Percentiles rank a stretch among this genome's conserved stretches.
phyloP scores from a whole-genome alignment of 306 rosid genomes.

The Quercus ilex region DNA sequence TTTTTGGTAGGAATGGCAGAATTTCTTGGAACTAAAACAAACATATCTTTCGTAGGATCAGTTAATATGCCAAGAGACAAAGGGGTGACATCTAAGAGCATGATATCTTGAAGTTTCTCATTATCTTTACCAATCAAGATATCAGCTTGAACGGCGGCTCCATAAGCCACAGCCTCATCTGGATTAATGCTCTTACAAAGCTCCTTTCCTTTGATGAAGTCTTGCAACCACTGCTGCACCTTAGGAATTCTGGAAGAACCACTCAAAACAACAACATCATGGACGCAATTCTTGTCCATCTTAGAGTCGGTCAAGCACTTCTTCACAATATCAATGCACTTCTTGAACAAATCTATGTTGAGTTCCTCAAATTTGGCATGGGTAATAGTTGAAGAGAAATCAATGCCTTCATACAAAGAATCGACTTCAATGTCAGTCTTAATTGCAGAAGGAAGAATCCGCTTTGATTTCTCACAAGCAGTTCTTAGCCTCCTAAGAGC shows the following conservation, averaged over 20 bases:
- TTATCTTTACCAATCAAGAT: no score
- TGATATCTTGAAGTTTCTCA: no score
- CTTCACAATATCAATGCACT: no score
- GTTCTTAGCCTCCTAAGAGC: background rate
- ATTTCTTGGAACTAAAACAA: no score
- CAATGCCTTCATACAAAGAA: background rate
- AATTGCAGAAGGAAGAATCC: background rate
- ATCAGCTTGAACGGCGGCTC: background rate
- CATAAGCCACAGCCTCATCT: slow-evolving; percentile 25
- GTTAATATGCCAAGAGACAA: no score
- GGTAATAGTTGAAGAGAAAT: no score
- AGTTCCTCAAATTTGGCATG: no score
- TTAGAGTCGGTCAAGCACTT: no score
- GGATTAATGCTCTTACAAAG: slow-evolving; percentile 1
- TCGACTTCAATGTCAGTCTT: background rate
- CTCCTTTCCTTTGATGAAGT: slow-evolving; percentile 25
- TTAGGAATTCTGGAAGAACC: slow-evolving; percentile 26
- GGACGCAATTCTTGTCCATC: background rate
- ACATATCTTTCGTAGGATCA: no score
- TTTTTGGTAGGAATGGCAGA: no score
- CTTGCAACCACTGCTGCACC: slow-evolving; percentile 11
- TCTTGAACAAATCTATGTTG: no score
- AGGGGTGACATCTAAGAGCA: no score
- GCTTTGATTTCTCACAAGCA: slow-evolving; percentile 10
- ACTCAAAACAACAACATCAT: slow-evolving; percentile 21